Evolutionary conservation across 768 basidiomycete genomes (phyloP).

Genomic region (Mycena metata): DNA sequence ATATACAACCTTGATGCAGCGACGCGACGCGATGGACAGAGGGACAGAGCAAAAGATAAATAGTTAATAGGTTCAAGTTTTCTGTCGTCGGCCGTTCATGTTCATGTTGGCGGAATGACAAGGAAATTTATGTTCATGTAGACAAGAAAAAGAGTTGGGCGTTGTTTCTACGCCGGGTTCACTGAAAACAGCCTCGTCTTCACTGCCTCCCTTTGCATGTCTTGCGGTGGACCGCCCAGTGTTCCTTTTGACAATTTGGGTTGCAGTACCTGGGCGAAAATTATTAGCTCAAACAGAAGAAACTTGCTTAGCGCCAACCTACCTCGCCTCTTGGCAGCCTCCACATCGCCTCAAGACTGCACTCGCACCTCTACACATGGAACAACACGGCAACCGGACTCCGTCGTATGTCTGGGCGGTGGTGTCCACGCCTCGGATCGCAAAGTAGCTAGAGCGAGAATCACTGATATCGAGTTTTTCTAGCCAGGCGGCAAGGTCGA

Average conservation of each 20-base stretch:
- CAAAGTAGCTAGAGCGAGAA: neutral
- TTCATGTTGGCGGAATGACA: too few relatives aligned
- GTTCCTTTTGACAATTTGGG: neutral
- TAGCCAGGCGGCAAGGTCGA: conserved; percentile 1
- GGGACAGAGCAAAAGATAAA: too few relatives aligned
- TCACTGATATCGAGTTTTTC: neutral
- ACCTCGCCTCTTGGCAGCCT: neutral
- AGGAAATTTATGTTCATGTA: too few relatives aligned
- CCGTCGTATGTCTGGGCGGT: neutral
- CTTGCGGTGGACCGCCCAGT: conserved; percentile 4
- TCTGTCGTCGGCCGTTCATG: too few relatives aligned
- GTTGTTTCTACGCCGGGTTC: too few relatives aligned
- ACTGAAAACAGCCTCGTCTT: neutral
- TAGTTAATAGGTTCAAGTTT: too few relatives aligned
- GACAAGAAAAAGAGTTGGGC: too few relatives aligned
- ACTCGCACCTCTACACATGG: neutral
- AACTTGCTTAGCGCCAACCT: too few relatives aligned
- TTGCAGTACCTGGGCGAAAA: neutral
- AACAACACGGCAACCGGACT: neutral
- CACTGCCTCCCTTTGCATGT: neutral
- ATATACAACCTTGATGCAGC: too few relatives aligned
- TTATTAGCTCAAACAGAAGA: neutral
- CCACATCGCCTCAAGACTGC: neutral
- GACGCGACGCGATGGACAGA: too few relatives aligned
- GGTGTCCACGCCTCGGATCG: neutral